Percentiles rank a stretch among this genome's conserved stretches.
Evolutionary conservation across 441 rosid species (phyloP).

Genomic region (Populus trichocarpa): DNA sequence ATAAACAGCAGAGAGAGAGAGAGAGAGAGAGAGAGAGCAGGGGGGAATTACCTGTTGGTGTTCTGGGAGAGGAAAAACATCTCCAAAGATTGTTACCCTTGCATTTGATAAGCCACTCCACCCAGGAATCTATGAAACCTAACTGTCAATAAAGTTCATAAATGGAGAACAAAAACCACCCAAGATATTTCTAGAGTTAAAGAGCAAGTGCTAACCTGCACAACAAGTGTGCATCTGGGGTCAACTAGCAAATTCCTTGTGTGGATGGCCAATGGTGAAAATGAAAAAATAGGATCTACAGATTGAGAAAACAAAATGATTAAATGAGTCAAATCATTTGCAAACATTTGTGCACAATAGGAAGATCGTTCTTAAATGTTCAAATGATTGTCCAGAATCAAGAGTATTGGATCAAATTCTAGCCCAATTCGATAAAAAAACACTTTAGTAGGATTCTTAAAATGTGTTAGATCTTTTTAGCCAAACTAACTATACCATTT

Average conservation of each 20-base stretch:
- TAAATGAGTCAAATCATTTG: not conserved
- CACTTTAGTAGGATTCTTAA: not conserved
- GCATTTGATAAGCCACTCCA: slow-evolving; percentile 99
- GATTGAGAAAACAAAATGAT: slow-evolving; percentile 9
- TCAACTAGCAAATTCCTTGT: slow-evolving; percentile 84
- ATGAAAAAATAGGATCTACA: slow-evolving; percentile 92
- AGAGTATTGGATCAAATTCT: not conserved
- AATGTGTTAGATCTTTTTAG: not conserved
- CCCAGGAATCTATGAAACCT: slow-evolving; percentile 71
- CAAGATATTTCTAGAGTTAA: slow-evolving; percentile 9
- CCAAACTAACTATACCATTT: slow-evolving; percentile 4
- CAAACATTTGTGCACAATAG: not conserved
- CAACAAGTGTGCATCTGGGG: slow-evolving; percentile 92
- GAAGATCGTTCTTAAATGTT: not conserved
- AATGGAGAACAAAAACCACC: slow-evolving; percentile 19
- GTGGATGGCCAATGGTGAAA: slow-evolving; percentile 94
- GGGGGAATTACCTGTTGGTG: slow-evolving; percentile 62
- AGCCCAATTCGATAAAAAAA: not conserved
- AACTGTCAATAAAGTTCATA: slow-evolving; percentile 26
- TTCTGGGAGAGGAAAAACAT: slow-evolving; percentile 82
- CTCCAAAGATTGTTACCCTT: slow-evolving; percentile 94
- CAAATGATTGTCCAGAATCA: not conserved
- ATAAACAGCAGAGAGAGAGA: not conserved
- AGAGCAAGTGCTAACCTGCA: slow-evolving; percentile 61
- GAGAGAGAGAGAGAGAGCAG: not conserved